Evolutionary conservation across 805 yeast species (phyloP).

Genomic region (Yarrowia keelungensis): DNA sequence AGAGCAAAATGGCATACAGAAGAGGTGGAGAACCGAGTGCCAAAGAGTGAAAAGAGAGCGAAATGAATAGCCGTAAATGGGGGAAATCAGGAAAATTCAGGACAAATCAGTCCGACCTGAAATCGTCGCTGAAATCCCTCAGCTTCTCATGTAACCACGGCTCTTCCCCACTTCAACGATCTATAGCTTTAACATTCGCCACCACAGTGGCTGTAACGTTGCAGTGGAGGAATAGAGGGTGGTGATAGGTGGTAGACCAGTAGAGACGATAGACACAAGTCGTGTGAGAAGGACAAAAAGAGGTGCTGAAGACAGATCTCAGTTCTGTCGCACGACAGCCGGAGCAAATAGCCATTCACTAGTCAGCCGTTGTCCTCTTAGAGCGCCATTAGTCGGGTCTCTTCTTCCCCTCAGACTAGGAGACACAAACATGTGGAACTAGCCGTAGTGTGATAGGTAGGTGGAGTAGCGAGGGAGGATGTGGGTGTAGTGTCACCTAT

Average conservation of each 20-base stretch:
- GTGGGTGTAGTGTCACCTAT: too few relatives aligned
- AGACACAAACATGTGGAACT: not conserved
- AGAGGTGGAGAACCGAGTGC: too few relatives aligned
- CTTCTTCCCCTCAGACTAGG: conserved; percentile 5
- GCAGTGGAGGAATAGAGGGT: not conserved
- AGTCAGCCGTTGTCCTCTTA: not conserved
- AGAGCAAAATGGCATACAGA: too few relatives aligned
- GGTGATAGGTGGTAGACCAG: too few relatives aligned
- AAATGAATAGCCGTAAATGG: too few relatives aligned
- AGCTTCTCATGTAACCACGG: too few relatives aligned
- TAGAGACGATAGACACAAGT: not conserved
- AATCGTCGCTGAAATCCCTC: too few relatives aligned
- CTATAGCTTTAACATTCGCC: conserved; percentile 22
- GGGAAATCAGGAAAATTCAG: too few relatives aligned
- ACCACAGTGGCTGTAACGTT: conserved; percentile 20
- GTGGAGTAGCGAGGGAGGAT: too few relatives aligned
- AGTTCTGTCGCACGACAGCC: not conserved
- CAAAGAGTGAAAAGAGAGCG: too few relatives aligned
- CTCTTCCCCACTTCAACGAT: conserved; percentile 8
- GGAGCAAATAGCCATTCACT: not conserved
- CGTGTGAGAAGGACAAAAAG: not conserved
- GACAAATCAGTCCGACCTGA: too few relatives aligned
- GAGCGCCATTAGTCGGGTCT: conserved; percentile 6
- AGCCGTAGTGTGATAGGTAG: not conserved
- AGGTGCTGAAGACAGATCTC: too few relatives aligned